Base-by-base conservation (phyloP, 352 stramenopile genomes). In the Pythium grandisporangium region DNA sequence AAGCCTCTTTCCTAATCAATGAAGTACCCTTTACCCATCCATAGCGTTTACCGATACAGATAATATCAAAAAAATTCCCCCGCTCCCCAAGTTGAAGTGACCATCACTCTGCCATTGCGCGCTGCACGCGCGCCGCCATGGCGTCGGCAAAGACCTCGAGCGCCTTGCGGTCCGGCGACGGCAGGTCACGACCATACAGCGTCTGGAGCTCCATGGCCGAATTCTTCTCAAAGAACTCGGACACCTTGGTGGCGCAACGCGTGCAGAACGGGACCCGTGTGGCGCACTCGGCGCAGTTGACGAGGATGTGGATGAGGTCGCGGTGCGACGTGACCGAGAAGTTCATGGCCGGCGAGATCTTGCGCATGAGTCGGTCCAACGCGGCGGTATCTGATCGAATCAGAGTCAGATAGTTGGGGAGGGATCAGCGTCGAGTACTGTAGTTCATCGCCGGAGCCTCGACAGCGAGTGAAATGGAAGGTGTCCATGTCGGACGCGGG, bases 181-280 rank as follows among this genome's bases (percentile, higher is more conserved):
- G 70, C 19, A 87, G 54, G 10, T 82, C 69, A 2, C 41, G 63
- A 1, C 69, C 58, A 45, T 88, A 88, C 19, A 82, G 50, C 16
- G 55, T 46, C 21, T 71, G 55, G 26, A 88, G 55, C 51, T 88
- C 74, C 0, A 56, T 6, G 11, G 49, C 51, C 6, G 71, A 64
- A 53, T 76, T 79, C 4, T 66, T 67, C 5, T 51, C 61, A 37
- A 85, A 85, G 57, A 79, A 88, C 45, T 84, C 74, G 53, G 56
- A 64, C 14, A 71, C 60, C 19, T 65, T 69, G 17, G 55, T 49
- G 2, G 61, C 51, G 47, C 74, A 88, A 2, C 52, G 29, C 13
- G 37, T 10, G 22, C 74, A 88, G 61, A 84, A 85, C 4, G 58
- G 58, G 26, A 70, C 44, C 37, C 74, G 74, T 20, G 60, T 58